Evolutionary conservation across 2,329 filamentous ascomycete species (phyloP), one percentile per base, ranked within the genome.

Genomic region (Cercospora janseana): DNA sequence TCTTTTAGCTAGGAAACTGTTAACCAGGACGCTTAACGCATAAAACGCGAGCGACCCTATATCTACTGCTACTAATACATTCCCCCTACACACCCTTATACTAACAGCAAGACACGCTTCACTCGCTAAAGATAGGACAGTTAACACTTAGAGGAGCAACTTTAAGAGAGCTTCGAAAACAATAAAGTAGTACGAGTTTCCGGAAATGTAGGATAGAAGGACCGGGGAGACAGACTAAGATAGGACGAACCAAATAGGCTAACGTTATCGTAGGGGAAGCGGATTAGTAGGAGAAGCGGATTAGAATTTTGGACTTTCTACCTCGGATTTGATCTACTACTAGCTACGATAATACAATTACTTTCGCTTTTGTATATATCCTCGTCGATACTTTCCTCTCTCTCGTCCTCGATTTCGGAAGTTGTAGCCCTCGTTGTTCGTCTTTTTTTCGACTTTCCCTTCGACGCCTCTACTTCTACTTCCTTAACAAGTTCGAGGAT

Each of bases 121-220:
- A 41, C 37, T 41, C 23, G 23, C 37, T 41, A 21, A 27, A 41
- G 23, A 41, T 41, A 28, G 23, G 23, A 41, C 21, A 41, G 37
- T 41, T 8, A 41, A 41, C 12, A 41, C 37, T 41, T 41, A n/a
- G 7, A 41, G 23, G 37, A 41, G 37, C 23, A 28, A 28, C 37
- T 41, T 41, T 13, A 41, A 27, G 37, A 24, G n/a, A 21, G n/a
- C 37, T 41, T 41, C 10, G 24, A 20, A 10, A 16, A 20, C n/a
- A 41, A 20, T 41, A 41, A 41, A 12, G 4, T 20, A 9, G 3
- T 24, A 41, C 37, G 37, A 41, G 37, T 20, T 12, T 41, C 21
- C 21, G 21, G n/a, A 4, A 41, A 41, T 32, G 10, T 32, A 32
- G 29, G 5, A 32, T 8, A 16, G 29, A 32, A 32, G n/a, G n/a